These are phyloP conservation scores for Rhododendron vialii DNA, from an alignment of 148 eudicot species.

Conservation along the genomic window DNA sequence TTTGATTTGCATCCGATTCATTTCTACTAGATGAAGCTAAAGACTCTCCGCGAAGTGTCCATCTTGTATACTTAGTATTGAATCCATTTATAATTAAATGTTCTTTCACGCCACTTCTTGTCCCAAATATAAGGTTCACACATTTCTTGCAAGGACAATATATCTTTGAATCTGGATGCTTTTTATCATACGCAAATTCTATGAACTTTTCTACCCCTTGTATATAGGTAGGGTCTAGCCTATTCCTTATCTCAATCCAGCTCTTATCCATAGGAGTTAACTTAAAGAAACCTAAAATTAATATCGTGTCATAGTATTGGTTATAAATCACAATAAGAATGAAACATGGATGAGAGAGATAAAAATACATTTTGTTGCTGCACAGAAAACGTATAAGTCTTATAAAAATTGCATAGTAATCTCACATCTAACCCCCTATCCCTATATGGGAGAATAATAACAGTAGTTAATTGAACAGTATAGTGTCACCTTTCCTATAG, in stretches of 20 bases:
- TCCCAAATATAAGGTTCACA: not conserved
- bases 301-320: too few relatives aligned
- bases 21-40: not conserved
- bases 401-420: too few relatives aligned
- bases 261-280: conserved; percentile 2
- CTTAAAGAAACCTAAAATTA: not conserved
- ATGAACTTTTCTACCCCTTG: conserved; percentile 2
- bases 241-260: conserved; percentile 8
- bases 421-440: too few relatives aligned
- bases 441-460: too few relatives aligned
- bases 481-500: too few relatives aligned
- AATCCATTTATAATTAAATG: conserved; percentile 1
- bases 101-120: not conserved
- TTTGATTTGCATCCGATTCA: not conserved
- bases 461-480: too few relatives aligned
- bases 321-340: too few relatives aligned
- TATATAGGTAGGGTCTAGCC: not conserved
- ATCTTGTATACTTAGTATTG: not conserved
- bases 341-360: too few relatives aligned
- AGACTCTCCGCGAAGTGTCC: not conserved
- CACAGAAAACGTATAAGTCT: too few relatives aligned
- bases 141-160: conserved; percentile 6
- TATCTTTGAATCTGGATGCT: not conserved
- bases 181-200: conserved; percentile 1
- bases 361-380: too few relatives aligned